Evolutionary conservation across 805 yeast species (phyloP).

Genomic region (Starmerella sirachaensis): DNA sequence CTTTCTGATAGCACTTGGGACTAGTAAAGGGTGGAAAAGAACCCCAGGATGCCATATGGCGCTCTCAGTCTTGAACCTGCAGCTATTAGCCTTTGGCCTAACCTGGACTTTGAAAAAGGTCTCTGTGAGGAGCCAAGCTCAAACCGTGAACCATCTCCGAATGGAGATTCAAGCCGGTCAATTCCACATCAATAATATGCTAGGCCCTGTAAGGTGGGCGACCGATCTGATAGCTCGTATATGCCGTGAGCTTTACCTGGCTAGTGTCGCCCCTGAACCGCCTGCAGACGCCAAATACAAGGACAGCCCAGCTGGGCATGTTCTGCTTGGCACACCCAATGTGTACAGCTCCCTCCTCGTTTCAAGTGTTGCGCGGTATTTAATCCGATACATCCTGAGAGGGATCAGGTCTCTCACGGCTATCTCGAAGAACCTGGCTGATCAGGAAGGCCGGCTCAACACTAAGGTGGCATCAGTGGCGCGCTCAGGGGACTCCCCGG

Average conservation of each 20-base stretch:
- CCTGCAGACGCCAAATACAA: not conserved
- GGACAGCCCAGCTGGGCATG: conserved; percentile 1
- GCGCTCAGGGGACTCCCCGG: conserved; percentile 22
- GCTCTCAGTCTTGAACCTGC: conserved; percentile 52
- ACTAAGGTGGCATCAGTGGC: conserved; percentile 21
- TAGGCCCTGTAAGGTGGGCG: conserved; percentile 82
- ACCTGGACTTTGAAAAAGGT: conserved; percentile 48
- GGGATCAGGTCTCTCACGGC: conserved; percentile 29
- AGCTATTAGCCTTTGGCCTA: conserved; percentile 60
- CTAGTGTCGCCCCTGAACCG: conserved; percentile 15
- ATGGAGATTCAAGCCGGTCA: conserved; percentile 24
- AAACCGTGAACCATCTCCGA: conserved; percentile 34
- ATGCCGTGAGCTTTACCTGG: conserved; percentile 48
- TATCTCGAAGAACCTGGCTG: conserved; percentile 13
- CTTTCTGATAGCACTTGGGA: conserved; percentile 57
- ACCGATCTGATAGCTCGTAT: conserved; percentile 62
- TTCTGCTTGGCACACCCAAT: conserved; percentile 7
- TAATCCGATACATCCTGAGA: conserved; percentile 29
- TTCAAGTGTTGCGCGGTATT: conserved; percentile 29
- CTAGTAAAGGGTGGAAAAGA: conserved; percentile 35
- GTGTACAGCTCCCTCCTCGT: conserved; percentile 28
- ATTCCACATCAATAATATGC: conserved; percentile 25
- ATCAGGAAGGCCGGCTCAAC: conserved; percentile 16
- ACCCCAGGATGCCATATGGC: conserved; percentile 39
- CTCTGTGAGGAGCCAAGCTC: conserved; percentile 16